These are phyloP conservation scores for Graphiopsis chlorocephala DNA, from an alignment of 2,329 filamentous ascomycete genomes.

Conservation along the genomic window DNA sequence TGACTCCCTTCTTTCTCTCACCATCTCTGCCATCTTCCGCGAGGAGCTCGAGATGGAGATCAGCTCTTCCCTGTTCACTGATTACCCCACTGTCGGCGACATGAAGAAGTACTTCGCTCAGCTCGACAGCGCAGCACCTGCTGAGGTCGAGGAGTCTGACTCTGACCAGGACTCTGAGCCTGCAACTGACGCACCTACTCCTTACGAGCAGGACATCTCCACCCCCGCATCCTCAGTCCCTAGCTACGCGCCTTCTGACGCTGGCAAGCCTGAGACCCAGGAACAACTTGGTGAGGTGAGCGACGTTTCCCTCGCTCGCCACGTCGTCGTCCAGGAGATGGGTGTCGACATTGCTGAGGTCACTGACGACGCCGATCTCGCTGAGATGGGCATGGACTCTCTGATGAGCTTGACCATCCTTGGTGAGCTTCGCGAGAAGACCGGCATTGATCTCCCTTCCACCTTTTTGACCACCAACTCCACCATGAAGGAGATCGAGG, in stretches of 20 bases:
- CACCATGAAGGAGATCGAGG: constrained; percentile 64
- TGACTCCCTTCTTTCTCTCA: constrained; percentile 60
- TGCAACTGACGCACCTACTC: constrained; percentile 42
- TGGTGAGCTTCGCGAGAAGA: constrained; percentile 50
- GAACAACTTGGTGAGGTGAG: constrained; percentile 36
- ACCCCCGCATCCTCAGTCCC: constrained; percentile 51
- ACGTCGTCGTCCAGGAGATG: constrained; percentile 57
- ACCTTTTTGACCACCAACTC: constrained; percentile 60
- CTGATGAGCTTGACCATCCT: constrained; percentile 53
- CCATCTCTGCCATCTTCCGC: constrained; percentile 60
- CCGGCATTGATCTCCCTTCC: constrained; percentile 49
- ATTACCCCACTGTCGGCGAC: constrained; percentile 58
- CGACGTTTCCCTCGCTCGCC: constrained; percentile 46
- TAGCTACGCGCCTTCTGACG: constrained; percentile 40
- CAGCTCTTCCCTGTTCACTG: constrained; percentile 58
- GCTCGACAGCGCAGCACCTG: constrained; percentile 39
- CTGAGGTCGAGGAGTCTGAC: constrained; percentile 34
- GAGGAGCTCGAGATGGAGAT: constrained; percentile 61
- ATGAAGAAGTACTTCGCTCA: constrained; percentile 57
- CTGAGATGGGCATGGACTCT: constrained; percentile 56
- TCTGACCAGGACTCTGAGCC: constrained; percentile 42
- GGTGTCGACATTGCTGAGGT: constrained; percentile 61
- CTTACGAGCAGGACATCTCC: constrained; percentile 41
- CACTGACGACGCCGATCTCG: constrained; percentile 57
- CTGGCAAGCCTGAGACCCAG: constrained; percentile 40